Base-by-base conservation (phyloP, 2,329 filamentous ascomycete species). In the Phialophora chinensis region DNA sequence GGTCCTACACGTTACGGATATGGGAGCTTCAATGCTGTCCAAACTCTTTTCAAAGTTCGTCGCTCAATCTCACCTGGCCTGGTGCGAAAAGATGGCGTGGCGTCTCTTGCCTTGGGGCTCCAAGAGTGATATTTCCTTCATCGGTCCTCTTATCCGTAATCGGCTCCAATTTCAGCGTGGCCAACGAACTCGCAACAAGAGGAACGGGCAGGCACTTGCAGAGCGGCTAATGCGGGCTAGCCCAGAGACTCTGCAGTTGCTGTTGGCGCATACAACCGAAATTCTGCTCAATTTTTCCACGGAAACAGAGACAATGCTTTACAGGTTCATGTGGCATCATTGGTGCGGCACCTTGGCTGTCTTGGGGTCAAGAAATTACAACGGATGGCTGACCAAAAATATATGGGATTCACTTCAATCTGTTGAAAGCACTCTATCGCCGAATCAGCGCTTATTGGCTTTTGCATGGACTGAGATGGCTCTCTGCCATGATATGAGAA, bases 401-500 rank as follows among this genome's bases (percentile, higher is more conserved):
- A 52, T 35, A 12, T 68, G 66, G 66, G 23, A 17, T 31, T 20
- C 20, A n/a, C 42, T 29, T n/a, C 49, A 52, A 49, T 42, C 49
- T n/a, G 27, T 23, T 20, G 3, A 52, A 47, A 59, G 38, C 56
- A 56, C 20, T 44, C 44, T 64, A 7, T 23, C 29, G 35, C 14
- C 44, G 53, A 31, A 61, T 25, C 66, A 66, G 42, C 60, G 63
- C 56, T 42, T 55, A 17, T 23, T 66, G 29, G 42, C 47, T n/a
- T 64, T 66, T 63, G 63, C 66, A 23, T 68, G 66, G 66, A 66
- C 66, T 25, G 33, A 35, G 3, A 60, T 68, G 38, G 27, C 50
- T 52, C 60, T 68, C 20, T 52, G 27, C 10, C 52, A 50, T 42
- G 27, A 58, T 27, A 25, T 14, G n/a, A 63, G 63, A 52, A 29